phyloP scores from a whole-genome alignment of 345 rosid genomes.

The Eucalyptus sp. region DNA sequence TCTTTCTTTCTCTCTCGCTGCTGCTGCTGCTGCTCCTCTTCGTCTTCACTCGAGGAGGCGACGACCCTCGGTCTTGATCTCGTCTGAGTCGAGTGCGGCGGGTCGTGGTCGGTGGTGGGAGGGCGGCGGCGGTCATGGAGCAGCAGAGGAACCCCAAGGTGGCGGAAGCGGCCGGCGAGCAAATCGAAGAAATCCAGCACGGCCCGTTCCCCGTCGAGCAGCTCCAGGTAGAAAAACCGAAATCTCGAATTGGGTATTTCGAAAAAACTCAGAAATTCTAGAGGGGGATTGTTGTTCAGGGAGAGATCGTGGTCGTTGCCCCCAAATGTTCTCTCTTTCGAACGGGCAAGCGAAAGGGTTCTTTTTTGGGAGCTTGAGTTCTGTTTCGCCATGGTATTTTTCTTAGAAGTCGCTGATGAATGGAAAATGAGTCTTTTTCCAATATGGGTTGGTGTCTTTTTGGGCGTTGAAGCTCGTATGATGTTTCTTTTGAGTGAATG shows the following conservation, averaged over 20 bases:
- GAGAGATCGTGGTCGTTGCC: background rate
- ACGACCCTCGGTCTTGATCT: background rate
- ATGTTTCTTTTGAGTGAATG: background rate
- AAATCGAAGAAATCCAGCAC: conserved; percentile 29
- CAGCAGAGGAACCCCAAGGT: conserved; percentile 20
- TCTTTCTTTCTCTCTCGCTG: background rate
- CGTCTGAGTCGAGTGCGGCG: background rate
- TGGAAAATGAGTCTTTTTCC: background rate
- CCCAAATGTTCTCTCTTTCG: background rate
- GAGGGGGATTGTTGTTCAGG: background rate
- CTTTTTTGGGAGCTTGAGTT: background rate
- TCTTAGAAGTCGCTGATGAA: background rate
- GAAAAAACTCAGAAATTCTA: background rate
- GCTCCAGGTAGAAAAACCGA: conserved; percentile 23
- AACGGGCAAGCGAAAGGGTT: background rate
- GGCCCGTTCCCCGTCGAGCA: conserved; percentile 55
- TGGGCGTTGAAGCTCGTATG: background rate
- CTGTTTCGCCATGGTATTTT: background rate
- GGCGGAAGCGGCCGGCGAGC: conserved; percentile 8
- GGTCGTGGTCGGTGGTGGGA: background rate
- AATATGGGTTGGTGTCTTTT: background rate
- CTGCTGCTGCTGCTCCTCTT: background rate
- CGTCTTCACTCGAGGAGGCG: background rate
- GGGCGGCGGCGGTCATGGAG: conserved; percentile 7
- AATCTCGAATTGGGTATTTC: background rate